Percentiles rank a stretch among this genome's conserved stretches.
Conservation (phyloP, 805 yeast genomes). For the Barnettozyma wickerhamii region DNA sequence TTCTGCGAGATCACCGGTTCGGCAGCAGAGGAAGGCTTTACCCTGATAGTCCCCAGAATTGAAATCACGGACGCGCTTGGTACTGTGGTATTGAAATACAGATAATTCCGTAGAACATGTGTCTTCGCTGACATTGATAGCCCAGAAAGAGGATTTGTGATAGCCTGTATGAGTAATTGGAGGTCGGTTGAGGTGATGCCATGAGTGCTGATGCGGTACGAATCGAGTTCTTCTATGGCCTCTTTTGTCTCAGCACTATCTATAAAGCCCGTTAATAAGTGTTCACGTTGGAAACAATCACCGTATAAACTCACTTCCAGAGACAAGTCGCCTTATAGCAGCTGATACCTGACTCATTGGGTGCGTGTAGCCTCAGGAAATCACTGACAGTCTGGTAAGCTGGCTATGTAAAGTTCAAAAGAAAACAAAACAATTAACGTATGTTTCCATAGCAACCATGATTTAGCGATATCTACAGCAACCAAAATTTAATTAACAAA, state of each 20-base stretch:
- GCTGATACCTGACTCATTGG: background rate
- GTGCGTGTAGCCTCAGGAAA: no score
- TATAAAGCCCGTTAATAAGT: no score
- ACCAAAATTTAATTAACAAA: no score
- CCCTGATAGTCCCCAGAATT: constrained; percentile 30
- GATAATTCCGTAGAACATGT: constrained; percentile 24
- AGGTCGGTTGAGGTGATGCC: constrained; percentile 15
- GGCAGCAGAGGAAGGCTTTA: constrained; percentile 19
- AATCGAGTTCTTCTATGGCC: background rate
- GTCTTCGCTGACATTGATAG: constrained; percentile 1
- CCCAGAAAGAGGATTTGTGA: constrained; percentile 9
- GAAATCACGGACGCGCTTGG: constrained; percentile 21
- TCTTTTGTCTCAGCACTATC: no score
- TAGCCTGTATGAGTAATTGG: background rate
- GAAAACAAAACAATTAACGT: background rate
- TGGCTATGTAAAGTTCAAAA: no score
- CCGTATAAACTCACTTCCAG: background rate
- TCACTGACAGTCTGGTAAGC: no score
- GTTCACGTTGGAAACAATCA: no score
- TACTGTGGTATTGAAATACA: constrained; percentile 28
- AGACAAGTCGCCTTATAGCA: background rate
- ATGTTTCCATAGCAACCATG: no score
- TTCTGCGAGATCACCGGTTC: constrained; percentile 17
- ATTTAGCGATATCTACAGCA: no score
- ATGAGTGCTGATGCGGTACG: background rate